Base-by-base conservation (phyloP, 257 asterid genomes). In the Solanum chilense region DNA sequence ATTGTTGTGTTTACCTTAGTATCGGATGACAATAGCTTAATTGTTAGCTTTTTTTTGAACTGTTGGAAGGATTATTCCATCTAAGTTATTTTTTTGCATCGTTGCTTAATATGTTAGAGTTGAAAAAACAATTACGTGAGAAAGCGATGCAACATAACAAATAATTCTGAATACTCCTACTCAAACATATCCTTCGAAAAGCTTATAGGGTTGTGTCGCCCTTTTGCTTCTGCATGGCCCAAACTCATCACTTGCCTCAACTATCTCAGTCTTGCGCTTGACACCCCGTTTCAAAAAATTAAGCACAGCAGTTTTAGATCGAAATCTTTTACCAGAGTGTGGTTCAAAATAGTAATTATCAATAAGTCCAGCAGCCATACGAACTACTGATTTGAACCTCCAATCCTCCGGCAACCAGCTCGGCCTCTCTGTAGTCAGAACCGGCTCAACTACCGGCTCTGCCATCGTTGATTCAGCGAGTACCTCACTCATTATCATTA, bases 381-480 rank as follows among this genome's bases (percentile, higher is more conserved):
- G 66, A 58, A 21, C 27, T 58, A 58, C 12, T 0, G 66, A 20
- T 58, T 58, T 20, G 0, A 58, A 58, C 13, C 9, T 58, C 66
- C 66, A 58, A 21, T 58, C 66, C 12, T 58, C 13, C 11, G 66
- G 66, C 66, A 58, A 21, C 66, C 66, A 58, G 12, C 66, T 58
- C 0, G 66, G 66, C 66, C 66, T 58, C 66, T 58, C 27, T 39
- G 42, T 1, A 37, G 39, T 37, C 62, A 18, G n/a, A 56, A 56
- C n/a, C n/a, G n/a, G 18, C 0, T 52, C 62, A 52, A 14, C 0
- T 52, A 4, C n/a, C 62, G 10, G 0, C 23, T 16, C 10, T 16
- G 64, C n/a, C 11, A 56, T 20, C 25, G 25, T 7, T 56, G 64
- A 56, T 6, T 56, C 58, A 35, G 39, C 39, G 39, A 35, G 7